Conservation (phyloP, 1,284 basidiomycete species). For the Trametes versicolor region DNA sequence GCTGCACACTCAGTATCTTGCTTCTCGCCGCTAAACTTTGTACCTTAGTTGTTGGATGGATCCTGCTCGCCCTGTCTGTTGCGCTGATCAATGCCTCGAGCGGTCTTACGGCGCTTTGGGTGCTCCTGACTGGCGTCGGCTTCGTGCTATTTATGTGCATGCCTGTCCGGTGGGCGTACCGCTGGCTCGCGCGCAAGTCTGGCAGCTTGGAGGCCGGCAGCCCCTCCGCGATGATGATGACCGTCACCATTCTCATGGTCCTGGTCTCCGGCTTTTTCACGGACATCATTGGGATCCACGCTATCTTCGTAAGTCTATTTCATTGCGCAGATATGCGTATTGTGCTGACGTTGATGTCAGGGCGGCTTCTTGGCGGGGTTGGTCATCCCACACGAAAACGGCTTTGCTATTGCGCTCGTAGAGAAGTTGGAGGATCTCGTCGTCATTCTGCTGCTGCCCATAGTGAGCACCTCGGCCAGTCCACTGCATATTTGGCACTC, state of each 20-base stretch:
- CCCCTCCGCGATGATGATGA: conserved; percentile 85
- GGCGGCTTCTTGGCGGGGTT: conserved; percentile 89
- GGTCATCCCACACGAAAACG: conserved; percentile 89
- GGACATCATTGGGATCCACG: conserved; percentile 84
- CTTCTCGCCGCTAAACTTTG: neutral
- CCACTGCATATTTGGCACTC: neutral
- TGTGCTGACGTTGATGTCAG: conserved; percentile 44
- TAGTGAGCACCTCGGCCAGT: conserved; percentile 58
- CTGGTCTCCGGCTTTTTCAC: conserved; percentile 88
- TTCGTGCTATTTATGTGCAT: conserved; percentile 70
- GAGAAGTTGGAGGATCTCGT: conserved; percentile 85
- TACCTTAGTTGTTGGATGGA: conserved; percentile 55
- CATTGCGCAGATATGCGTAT: neutral
- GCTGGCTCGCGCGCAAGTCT: conserved; percentile 73
- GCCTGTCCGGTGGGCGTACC: conserved; percentile 72
- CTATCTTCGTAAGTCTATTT: conserved; percentile 63
- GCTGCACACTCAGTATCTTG: conserved; percentile 8
- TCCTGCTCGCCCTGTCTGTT: conserved; percentile 63
- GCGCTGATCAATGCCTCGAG: conserved; percentile 69
- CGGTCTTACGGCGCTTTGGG: conserved; percentile 68
- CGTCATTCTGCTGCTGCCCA: conserved; percentile 81
- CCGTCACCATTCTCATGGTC: conserved; percentile 79
- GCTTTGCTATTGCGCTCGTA: conserved; percentile 80
- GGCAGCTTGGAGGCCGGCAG: conserved; percentile 79
- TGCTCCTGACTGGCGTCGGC: conserved; percentile 65